Base-by-base conservation (phyloP, 768 basidiomycete species). In the Hortiboletus campestris region DNA sequence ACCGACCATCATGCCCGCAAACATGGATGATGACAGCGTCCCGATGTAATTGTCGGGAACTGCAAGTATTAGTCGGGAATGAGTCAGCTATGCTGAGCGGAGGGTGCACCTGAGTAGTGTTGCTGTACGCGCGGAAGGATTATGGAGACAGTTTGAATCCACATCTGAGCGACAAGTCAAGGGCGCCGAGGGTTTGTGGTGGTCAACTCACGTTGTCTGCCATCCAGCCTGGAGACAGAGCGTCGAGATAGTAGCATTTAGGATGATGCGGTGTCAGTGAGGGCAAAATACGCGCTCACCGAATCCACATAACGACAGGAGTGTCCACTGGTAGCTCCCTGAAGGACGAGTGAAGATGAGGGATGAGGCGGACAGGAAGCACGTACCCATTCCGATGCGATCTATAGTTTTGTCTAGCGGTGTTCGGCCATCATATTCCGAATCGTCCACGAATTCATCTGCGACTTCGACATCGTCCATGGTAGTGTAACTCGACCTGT, bases 1-100 rank as follows among this genome's bases (percentile, higher is more conserved):
- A 2, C 95, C 92, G 48, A 97, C 67, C 94, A 98, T 97, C 96
- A 98, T 98, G n/a, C 96, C 92, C 12, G 81, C 85, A 66, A 94
- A 94, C 82, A 92, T 94, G 4, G 89, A 85, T 4, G 93, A 91
- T 0, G 94, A 95, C 14, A 98, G 74, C 1, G 80, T 69, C 22
- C 94, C 96, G 46, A 95, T 90, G 60, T 83, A 84, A 45, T 77
- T 79, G 67, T 94, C 88, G 31, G 84, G 81, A 8, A 91, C 89
- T 87, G 67, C 46, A 62, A 52, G 44, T 48, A 49, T 57, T 41
- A 62, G 63, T 62, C 51, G 60, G 61, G 51, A 58, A 49, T 32
- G 55, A 55, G 55, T 13, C 36, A 20, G 50, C 25, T 25, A 53
- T 22, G 52, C 34, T 48, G 51, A 56, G 39, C 22, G n/a, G 52